Evolutionary conservation across 208 protist genomes (phyloP).

Genomic region (Balamuthia mandrillaris): DNA sequence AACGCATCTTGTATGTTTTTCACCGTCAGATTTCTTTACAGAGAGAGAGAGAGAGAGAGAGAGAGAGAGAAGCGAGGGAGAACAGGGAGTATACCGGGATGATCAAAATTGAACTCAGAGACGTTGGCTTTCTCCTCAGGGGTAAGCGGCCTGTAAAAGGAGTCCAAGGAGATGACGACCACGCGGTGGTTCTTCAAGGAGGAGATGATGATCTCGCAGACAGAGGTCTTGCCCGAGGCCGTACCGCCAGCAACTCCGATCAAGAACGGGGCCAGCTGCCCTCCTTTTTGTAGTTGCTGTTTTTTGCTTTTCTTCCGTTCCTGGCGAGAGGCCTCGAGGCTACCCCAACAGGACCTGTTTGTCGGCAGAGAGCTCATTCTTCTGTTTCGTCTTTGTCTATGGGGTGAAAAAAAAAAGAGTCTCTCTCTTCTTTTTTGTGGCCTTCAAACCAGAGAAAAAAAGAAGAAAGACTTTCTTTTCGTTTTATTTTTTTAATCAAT

Average conservation of each 20-base stretch:
- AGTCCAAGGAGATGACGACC: conserved; percentile 78
- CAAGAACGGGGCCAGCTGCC: conserved; percentile 67
- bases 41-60: not conserved
- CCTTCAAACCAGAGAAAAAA: too few relatives aligned
- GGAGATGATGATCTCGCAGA: conserved; percentile 66
- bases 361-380: too few relatives aligned
- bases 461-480: too few relatives aligned
- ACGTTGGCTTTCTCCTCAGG: not conserved
- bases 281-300: too few relatives aligned
- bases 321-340: too few relatives aligned
- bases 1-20: not conserved
- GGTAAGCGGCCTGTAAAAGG: conserved; percentile 71
- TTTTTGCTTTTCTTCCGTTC: too few relatives aligned
- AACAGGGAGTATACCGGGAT: conserved; percentile 43
- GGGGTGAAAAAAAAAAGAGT: too few relatives aligned
- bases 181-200: conserved; percentile 66
- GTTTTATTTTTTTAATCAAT: too few relatives aligned
- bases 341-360: too few relatives aligned
- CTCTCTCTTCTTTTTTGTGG: too few relatives aligned
- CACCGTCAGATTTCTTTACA: not conserved
- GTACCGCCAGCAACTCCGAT: conserved; percentile 82
- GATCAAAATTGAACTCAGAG: conserved; percentile 75
- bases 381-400: too few relatives aligned
- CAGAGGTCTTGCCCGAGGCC: conserved; percentile 82
- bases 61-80: not conserved